Base-by-base conservation (phyloP, 352 stramenopile genomes). In the Phytophthora tentaculata region DNA sequence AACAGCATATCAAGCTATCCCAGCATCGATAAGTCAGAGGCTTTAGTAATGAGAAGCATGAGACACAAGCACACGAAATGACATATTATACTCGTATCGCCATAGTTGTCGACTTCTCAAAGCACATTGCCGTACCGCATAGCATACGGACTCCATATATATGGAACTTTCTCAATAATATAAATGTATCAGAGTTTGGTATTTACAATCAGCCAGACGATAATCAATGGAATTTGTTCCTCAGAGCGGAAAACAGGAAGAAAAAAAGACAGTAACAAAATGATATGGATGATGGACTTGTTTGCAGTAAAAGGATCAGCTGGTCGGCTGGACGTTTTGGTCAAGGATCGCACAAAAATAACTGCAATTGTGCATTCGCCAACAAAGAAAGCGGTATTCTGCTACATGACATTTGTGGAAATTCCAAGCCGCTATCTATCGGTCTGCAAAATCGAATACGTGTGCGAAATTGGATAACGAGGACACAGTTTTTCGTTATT, bases 251-350 rank as follows among this genome's bases (percentile, higher is more conserved):
- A 56, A 52, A 22, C 49, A 61, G 50, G 20, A n/a, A n/a, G n/a
- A n/a, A n/a, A n/a, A 32, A 69, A 69, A 26, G 55, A 29, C 2
- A 49, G 32, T 20, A 73, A 47, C 8, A 54, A 73, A 37, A 49
- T 73, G 10, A 69, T 69, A 23, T 62, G 59, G 2, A 56, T 73
- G 51, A 48, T 73, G 1, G 48, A 65, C 35, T 19, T 4, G 14
- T 66, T 62, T 32, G 43, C 28, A 28, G 24, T n/a, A 4, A 7
- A 19, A 3, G 3, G 3, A 2, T 47, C 39, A 47, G 39, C 7
- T 3, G 10, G 39, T 2, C 39, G 43, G 3, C 26, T 61, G 3
- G 56, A 35, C 19, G 35, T 61, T 47, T 47, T 61, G 13, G 29
- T 67, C 1, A 61, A 67, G 26, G 60, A 43, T 2, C 60, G 61